A percentile compares a stretch with the other conserved stretches of the same genome.
phyloP scores from a whole-genome alignment of 176 grass and related monocot genomes.

The Oryza glumipatula region DNA sequence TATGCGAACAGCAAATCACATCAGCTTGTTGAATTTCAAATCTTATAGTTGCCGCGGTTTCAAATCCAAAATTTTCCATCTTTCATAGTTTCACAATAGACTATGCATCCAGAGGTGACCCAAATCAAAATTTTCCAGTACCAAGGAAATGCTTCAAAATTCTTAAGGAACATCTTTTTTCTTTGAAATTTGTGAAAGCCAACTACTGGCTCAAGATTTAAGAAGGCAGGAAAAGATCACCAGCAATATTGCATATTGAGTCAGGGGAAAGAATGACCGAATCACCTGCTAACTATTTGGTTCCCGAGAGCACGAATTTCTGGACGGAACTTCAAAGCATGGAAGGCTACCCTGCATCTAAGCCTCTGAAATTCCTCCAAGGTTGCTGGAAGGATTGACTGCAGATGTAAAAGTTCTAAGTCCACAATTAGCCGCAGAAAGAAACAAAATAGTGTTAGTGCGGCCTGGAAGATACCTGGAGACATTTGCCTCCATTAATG shows the following conservation, averaged over 20 bases:
- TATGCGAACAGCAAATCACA: constrained; percentile 26
- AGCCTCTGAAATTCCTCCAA: constrained; percentile 92
- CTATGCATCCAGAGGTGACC: not conserved
- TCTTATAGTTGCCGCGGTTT: constrained; percentile 12
- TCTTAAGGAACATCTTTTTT: constrained; percentile 19
- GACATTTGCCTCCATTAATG: constrained; percentile 90
- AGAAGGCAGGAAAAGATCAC: not conserved
- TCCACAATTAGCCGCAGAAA: constrained; percentile 30
- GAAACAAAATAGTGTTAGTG: constrained; percentile 26
- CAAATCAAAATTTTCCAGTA: constrained; percentile 13
- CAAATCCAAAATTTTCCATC: not conserved
- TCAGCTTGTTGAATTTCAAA: constrained; percentile 18
- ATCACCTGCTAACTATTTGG: constrained; percentile 79
- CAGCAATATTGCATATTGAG: not conserved
- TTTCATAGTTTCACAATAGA: not conserved
- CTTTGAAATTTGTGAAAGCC: constrained; percentile 27
- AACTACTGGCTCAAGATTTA: constrained; percentile 18
- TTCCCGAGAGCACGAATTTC: constrained; percentile 84
- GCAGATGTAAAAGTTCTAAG: constrained; percentile 37
- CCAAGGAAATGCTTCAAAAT: constrained; percentile 17
- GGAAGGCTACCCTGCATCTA: constrained; percentile 91
- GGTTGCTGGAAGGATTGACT: constrained; percentile 80
- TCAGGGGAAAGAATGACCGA: constrained; percentile 21
- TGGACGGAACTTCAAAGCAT: constrained; percentile 85
- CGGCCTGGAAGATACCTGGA: constrained; percentile 68